Percentiles rank a stretch among this genome's conserved stretches.
phyloP scores from a whole-genome alignment of 2,329 filamentous ascomycete genomes.

The Chaetomiaceae sp. region DNA sequence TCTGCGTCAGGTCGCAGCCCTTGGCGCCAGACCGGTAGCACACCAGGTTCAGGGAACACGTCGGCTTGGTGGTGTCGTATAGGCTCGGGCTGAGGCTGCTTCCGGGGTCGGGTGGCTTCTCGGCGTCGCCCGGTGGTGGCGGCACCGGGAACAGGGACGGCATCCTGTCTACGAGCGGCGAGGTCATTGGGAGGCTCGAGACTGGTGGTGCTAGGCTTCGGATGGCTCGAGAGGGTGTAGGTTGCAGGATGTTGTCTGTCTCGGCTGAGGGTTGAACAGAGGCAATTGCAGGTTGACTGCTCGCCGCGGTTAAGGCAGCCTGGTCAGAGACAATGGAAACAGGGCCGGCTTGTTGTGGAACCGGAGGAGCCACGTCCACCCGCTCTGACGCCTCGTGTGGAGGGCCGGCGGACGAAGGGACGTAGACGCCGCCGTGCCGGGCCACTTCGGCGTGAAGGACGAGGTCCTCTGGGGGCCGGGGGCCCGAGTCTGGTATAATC shows the following conservation, averaged over 20 bases:
- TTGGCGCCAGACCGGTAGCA: not conserved
- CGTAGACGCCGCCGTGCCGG: too few relatives aligned
- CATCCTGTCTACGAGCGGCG: not conserved
- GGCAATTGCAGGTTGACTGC: too few relatives aligned
- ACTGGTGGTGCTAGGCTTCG: not conserved
- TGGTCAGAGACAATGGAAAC: not conserved
- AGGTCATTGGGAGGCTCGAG: not conserved
- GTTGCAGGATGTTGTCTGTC: not conserved
- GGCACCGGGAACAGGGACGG: not conserved
- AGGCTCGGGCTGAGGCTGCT: not conserved
- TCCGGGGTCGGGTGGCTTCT: not conserved
- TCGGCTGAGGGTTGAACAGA: not conserved
- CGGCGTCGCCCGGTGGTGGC: not conserved
- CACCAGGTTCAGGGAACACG: not conserved
- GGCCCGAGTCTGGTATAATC: too few relatives aligned
- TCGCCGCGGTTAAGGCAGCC: not conserved
- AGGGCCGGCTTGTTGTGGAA: not conserved
- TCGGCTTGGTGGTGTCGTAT: not conserved
- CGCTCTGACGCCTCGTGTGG: not conserved
- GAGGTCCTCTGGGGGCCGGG: too few relatives aligned
- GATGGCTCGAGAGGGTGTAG: not conserved
- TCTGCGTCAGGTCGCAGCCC: not conserved
- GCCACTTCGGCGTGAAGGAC: too few relatives aligned
- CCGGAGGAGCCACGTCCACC: not conserved
- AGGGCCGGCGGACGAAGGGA: not conserved